Evolutionary conservation across 768 basidiomycete genomes (phyloP).

Genomic region (Leccinum variicolor): DNA sequence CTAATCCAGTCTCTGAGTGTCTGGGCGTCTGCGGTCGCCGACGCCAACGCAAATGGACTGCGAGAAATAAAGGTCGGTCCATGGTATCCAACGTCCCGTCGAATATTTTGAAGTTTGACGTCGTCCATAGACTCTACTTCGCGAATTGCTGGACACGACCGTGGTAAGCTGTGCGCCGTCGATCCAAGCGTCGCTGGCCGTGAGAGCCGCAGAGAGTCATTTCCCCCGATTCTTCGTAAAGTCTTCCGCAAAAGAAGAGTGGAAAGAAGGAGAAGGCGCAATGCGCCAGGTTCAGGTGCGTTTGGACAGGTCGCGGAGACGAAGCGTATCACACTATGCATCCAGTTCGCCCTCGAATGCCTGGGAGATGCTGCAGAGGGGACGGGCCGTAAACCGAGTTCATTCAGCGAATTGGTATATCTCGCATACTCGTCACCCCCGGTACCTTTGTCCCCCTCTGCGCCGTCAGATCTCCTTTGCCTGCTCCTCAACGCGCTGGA

Average conservation of each 20-base stretch:
- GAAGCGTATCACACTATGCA: neutral
- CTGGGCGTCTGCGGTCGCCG: constrained; percentile 15
- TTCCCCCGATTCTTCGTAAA: constrained; percentile 45
- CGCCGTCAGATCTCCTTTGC: constrained; percentile 33
- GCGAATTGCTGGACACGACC: constrained; percentile 34
- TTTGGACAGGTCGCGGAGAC: neutral
- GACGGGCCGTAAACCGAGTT: constrained; percentile 17
- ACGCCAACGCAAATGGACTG: neutral
- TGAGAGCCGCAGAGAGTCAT: constrained; percentile 41
- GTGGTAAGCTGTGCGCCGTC: constrained; percentile 34
- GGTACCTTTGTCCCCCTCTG: constrained; percentile 9
- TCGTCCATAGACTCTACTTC: constrained; percentile 25
- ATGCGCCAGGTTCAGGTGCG: constrained; percentile 41
- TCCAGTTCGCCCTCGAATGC: constrained; percentile 30
- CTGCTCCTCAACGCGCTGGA: constrained; percentile 50
- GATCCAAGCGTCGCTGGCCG: constrained; percentile 44
- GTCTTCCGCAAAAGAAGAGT: constrained; percentile 30
- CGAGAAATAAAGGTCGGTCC: constrained; percentile 20
- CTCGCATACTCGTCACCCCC: constrained; percentile 20
- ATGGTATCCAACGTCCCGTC: neutral
- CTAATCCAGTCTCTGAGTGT: constrained; percentile 12
- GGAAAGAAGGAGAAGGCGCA: constrained; percentile 39
- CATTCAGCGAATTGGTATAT: constrained; percentile 28
- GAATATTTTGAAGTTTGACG: neutral
- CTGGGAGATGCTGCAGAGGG: constrained; percentile 25